Evolutionary conservation across 768 basidiomycete genomes (phyloP).

Genomic region (Mycena vulgaris): DNA sequence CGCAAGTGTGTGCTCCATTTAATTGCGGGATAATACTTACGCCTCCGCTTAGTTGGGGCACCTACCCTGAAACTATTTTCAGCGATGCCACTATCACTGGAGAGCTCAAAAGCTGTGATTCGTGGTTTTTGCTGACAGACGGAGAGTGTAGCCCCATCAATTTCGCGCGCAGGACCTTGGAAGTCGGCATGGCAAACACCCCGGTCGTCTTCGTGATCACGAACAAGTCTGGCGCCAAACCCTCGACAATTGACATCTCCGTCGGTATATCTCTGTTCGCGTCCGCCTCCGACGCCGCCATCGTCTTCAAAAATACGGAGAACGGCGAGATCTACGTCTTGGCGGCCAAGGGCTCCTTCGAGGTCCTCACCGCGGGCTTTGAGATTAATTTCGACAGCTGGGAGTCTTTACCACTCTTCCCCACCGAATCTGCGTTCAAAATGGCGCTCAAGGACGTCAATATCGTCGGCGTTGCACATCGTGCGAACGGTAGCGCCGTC

Average conservation of each 20-base stretch:
- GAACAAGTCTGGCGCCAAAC: constrained; percentile 18
- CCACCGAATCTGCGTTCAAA: constrained; percentile 19
- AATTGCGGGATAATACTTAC: too few species aligned
- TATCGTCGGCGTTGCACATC: constrained; percentile 30
- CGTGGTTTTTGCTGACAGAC: constrained; percentile 37
- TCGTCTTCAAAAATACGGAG: constrained; percentile 27
- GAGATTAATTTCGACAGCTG: constrained; percentile 29
- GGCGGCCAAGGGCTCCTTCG: constrained; percentile 35
- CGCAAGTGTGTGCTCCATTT: constrained; percentile 25
- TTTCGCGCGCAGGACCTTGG: constrained; percentile 33
- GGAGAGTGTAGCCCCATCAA: constrained; percentile 30
- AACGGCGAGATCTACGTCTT: constrained; percentile 30
- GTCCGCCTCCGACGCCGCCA: constrained; percentile 34
- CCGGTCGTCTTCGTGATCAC: constrained; percentile 37
- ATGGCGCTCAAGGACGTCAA: constrained; percentile 35
- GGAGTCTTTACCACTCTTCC: constrained; percentile 29
- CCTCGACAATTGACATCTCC: constrained; percentile 22
- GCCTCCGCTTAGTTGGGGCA: constrained; percentile 29
- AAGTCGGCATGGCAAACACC: constrained; percentile 38
- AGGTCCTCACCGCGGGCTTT: constrained; percentile 28
- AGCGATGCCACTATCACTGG: constrained; percentile 6
- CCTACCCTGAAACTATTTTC: constrained; percentile 31
- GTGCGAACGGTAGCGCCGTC: constrained; percentile 16
- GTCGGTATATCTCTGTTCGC: constrained; percentile 37
- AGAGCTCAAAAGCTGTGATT: constrained; percentile 35